Evolutionary conservation across 306 rosid genomes (phyloP).

Genomic region (Cyamopsis tetragonoloba): DNA sequence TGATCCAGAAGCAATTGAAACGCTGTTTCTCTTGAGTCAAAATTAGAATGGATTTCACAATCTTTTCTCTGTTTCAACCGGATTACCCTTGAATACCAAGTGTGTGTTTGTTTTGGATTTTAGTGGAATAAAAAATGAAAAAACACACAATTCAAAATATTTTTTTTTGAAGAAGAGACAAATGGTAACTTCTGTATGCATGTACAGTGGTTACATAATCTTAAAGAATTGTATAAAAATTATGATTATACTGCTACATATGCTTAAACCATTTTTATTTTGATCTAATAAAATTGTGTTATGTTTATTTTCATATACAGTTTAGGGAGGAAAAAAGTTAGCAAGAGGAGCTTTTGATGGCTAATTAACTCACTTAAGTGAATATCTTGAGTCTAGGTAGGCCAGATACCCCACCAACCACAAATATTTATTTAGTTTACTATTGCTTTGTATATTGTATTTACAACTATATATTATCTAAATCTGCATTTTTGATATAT

Average conservation of each 20-base stretch:
- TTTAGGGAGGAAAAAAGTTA: not conserved
- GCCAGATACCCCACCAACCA: not conserved
- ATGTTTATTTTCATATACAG: not conserved
- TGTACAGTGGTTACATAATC: too few species aligned
- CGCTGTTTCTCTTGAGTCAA: not conserved
- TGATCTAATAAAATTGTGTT: not conserved
- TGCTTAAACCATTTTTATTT: too few species aligned
- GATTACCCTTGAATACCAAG: too few species aligned
- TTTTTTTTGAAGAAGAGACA: too few species aligned
- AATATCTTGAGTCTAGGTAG: conserved; percentile 7
- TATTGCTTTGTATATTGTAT: not conserved
- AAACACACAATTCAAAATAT: too few species aligned
- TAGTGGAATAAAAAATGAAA: too few species aligned
- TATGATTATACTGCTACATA: not conserved
- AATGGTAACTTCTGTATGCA: too few species aligned
- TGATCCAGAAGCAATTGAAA: conserved; percentile 11
- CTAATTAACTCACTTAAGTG: not conserved
- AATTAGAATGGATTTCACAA: not conserved
- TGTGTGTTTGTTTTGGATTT: too few species aligned
- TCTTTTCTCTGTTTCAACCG: not conserved
- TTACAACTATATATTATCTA: not conserved
- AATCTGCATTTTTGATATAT: not conserved
- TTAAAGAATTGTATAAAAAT: not conserved
- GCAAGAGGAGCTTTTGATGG: conserved; percentile 1
- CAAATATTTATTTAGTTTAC: conserved; percentile 1